Base-by-base conservation (phyloP, 2,329 filamentous ascomycete species). In the Neodidymelliopsis sp. region DNA sequence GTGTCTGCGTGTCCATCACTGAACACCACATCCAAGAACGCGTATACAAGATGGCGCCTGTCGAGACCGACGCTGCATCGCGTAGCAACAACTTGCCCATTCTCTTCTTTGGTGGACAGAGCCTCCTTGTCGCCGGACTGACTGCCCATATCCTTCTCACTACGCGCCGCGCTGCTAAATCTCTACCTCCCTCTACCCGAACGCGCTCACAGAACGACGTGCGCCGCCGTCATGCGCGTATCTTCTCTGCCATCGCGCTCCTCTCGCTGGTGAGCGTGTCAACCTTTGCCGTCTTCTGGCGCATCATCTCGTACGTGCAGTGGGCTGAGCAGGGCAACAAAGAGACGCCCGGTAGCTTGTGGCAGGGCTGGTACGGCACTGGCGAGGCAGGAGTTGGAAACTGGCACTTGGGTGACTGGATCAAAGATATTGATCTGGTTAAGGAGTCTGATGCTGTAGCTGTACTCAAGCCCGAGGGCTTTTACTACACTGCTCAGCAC, bases 401-500 rank as follows among this genome's bases (percentile, higher is more conserved):
- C 25, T 63, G 75, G 50, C 64, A 79, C 34, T 59, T 82, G 33
- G 75, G 74, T 9, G 75, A 77, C 19, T 86, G 83, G 83, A 63
- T 83, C 49, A 76, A 72, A 34, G 79, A 84, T 25, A 78, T 78
- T 2, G 75, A 81, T 18, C 63, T 85, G 16, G 76, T 81, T 53
- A 68, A 69, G 7, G 80, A 84, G 63, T 77, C 79, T 9, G 74
- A 84, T 48, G 78, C 82, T 51, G 81, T 84, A 18, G 72, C 84
- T 4, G 75, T 81, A 6, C 79, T 81, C 59, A 81, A 77, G 38
- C 74, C 79, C 3, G 78, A 80, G 37, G 78, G 82, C 12, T 80
- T 84, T 62, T 84, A 84, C 78, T 87, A 84, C 81, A 82, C 80
- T 6, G 82, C 83, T 53, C 84, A 87, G 69, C 74, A 83, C 31